Evolutionary conservation across 2,329 filamentous ascomycete genomes (phyloP), one percentile per base, ranked within the genome.

Genomic region (Penicillium palitans): DNA sequence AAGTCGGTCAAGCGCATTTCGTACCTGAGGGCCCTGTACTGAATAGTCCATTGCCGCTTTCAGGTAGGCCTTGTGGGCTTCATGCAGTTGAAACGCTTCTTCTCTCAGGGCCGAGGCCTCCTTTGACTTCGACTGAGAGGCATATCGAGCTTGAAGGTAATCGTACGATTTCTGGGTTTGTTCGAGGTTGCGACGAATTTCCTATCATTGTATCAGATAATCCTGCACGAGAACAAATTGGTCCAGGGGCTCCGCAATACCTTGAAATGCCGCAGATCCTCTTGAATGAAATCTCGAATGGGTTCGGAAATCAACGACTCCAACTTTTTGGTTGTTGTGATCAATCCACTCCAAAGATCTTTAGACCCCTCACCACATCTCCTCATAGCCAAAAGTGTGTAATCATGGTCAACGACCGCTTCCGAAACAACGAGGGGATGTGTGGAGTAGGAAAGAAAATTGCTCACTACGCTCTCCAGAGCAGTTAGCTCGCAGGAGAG

Each of bases 41-140:
- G 91, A 96, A 72, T 93, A 98, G 74, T 99, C 95, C 85, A 99
- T 87, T 15, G 91, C 93, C 1, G 93, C 90, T 72, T 92, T 93
- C 44, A 98, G 81, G 73, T 99, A 99, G 33, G 87, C 85, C 70
- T 95, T 96, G 58, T 93, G 86, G 25, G 91, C 90, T 79, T 98
- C 95, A 72, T 96, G 95, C 39, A 98, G 86, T 72, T 95, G 88
- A 70, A 99, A 99, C 0, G 95, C 95, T 76, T 99, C 95, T 74
- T 99, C 95, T 60, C 95, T 85, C 56, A 99, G 80, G 1, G 92
- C 86, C 0, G 92, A 97, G 0, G 93, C 86, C 75, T 99, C 95
- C 76, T 98, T 99, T 6, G 91, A 88, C 80, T 97, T 98, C 64
- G 88, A 90, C 75, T 97, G 92, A 3, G 84, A 81, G 6, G 92